phyloP scores from a whole-genome alignment of 495 filamentous ascomycete genomes.

The Aspergillus ellipticus region DNA sequence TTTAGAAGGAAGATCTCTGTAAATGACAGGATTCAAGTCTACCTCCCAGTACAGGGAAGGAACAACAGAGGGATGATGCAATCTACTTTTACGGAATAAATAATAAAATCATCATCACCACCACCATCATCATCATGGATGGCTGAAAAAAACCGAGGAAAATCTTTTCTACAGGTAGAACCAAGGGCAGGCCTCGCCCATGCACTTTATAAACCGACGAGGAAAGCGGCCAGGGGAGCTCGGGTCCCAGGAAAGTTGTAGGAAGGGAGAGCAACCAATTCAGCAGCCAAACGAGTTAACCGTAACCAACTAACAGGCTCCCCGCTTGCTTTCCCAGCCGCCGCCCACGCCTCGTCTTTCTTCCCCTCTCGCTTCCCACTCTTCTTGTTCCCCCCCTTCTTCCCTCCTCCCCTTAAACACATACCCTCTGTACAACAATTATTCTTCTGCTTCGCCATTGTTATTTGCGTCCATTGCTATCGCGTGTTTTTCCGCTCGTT shows the following conservation, averaged over 20 bases:
- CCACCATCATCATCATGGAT: neutral
- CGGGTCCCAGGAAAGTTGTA: neutral
- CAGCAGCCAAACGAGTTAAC: neutral
- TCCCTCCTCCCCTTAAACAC: slow-evolving; percentile 29
- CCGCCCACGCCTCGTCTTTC: slow-evolving; percentile 22
- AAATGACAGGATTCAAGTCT: no score
- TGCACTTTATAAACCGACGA: neutral
- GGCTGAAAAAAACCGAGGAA: neutral
- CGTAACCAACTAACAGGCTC: slow-evolving; percentile 3
- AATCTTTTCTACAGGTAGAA: neutral
- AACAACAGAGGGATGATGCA: neutral
- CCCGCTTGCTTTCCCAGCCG: slow-evolving; percentile 25
- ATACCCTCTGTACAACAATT: slow-evolving; percentile 39
- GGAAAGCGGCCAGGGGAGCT: neutral
- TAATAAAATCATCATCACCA: neutral
- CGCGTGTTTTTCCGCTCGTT: slow-evolving; percentile 19
- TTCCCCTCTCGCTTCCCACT: slow-evolving; percentile 25
- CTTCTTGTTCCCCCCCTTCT: slow-evolving; percentile 28
- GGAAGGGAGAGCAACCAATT: neutral
- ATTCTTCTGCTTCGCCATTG: slow-evolving; percentile 20
- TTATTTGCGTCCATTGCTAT: slow-evolving; percentile 13
- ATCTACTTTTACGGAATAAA: neutral
- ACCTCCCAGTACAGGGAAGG: neutral
- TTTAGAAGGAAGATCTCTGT: neutral
- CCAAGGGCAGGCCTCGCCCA: neutral